Evolutionary conservation across 306 rosid species (phyloP).

Genomic region (Vigna nakashimae): DNA sequence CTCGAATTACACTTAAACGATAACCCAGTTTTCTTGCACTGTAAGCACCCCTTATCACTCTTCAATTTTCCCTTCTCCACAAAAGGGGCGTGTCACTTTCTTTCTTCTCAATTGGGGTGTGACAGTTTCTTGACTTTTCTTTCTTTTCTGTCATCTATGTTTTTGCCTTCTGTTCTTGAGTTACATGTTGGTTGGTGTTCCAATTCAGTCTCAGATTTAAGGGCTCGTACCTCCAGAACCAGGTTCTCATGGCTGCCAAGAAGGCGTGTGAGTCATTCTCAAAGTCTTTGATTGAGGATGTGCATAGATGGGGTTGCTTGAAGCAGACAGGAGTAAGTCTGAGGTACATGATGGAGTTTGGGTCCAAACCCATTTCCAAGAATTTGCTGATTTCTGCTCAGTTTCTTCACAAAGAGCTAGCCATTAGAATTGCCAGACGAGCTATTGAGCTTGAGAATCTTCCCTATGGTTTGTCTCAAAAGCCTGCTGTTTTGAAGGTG

Average conservation of each 20-base stretch:
- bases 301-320: conserved; percentile 80
- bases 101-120: conserved; percentile 4
- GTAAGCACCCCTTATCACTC: not conserved
- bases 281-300: conserved; percentile 73
- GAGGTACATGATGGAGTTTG: conserved; percentile 92
- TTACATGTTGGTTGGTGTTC: conserved; percentile 44
- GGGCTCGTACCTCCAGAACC: not conserved
- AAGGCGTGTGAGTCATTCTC: conserved; percentile 68
- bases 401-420: conserved; percentile 87
- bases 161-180: conserved; percentile 43
- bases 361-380: conserved; percentile 57
- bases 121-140: not conserved
- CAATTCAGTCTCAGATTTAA: conserved; percentile 6
- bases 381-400: conserved; percentile 78
- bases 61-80: not conserved
- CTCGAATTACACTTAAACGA: not conserved
- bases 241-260: conserved; percentile 65
- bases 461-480: conserved; percentile 79
- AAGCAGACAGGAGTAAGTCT: conserved; percentile 86
- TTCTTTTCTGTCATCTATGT: conserved; percentile 13
- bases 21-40: conserved; percentile 10
- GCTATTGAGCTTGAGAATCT: conserved; percentile 76
- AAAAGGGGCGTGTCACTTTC: conserved; percentile 21
- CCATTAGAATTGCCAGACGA: conserved; percentile 85
- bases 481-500: conserved; percentile 83